Conservation (phyloP, 495 filamentous ascomycete genomes). For the Penicillium roqueforti region DNA sequence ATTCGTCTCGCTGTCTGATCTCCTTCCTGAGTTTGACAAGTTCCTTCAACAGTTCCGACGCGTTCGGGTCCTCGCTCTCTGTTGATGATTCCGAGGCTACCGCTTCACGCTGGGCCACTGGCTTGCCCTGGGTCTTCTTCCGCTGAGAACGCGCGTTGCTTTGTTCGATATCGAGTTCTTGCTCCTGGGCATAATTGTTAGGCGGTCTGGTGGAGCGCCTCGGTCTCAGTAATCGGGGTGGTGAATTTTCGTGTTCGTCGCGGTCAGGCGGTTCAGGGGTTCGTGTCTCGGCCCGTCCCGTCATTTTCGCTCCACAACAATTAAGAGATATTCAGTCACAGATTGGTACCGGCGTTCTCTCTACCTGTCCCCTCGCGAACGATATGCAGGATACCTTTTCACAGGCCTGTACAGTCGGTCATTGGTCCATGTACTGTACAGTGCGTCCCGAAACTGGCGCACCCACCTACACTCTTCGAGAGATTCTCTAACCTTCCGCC, state of each 20-base stretch:
- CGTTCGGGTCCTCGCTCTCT: conserved; percentile 18
- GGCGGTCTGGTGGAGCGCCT: conserved; percentile 13
- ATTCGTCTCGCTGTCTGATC: conserved; percentile 19
- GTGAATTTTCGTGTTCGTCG: conserved; percentile 17
- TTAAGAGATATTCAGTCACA: no score
- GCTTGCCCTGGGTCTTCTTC: conserved; percentile 9
- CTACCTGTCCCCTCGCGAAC: no score
- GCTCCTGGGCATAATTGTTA: conserved; percentile 3
- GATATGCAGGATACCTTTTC: no score
- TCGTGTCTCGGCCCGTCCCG: not conserved
- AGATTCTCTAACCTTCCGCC: no score
- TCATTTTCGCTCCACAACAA: no score
- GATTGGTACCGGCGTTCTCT: no score
- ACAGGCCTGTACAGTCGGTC: no score
- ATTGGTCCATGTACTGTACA: no score
- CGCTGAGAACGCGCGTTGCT: conserved; percentile 5
- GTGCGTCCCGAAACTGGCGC: no score
- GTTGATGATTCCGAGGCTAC: conserved; percentile 11
- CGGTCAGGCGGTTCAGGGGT: not conserved
- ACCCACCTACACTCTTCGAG: no score
- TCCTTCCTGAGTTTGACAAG: not conserved
- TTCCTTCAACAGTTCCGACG: conserved; percentile 11
- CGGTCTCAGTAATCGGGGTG: conserved; percentile 11
- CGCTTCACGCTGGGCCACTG: conserved; percentile 12
- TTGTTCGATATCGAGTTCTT: conserved; percentile 2